Percentiles rank a stretch among this genome's conserved stretches.
These are phyloP conservation scores for Pinus taeda DNA, from an alignment of 75 land plant genomes.

Conservation along the genomic window DNA sequence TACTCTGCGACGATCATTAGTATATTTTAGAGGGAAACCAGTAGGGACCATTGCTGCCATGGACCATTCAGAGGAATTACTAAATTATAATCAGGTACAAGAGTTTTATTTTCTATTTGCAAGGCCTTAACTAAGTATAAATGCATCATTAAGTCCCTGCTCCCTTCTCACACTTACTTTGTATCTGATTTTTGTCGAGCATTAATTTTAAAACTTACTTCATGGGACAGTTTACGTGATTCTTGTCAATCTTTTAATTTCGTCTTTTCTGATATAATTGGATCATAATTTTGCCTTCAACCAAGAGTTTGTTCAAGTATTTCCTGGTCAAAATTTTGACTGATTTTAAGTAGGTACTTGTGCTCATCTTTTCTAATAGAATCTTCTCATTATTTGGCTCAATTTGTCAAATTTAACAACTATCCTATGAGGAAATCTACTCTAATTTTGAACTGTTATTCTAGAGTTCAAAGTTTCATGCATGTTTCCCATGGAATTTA, in stretches of 20 bases:
- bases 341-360: neutral
- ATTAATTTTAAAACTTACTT: neutral
- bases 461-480: neutral
- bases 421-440: neutral
- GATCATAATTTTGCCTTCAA: neutral
- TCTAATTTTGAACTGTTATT: neutral
- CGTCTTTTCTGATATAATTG: neutral
- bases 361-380: neutral
- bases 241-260: neutral
- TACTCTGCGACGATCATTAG: conserved; percentile 50
- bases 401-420: too few species aligned
- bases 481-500: neutral
- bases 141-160: neutral
- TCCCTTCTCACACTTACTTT: neutral
- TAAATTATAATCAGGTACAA: conserved; percentile 79
- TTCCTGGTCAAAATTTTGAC: neutral
- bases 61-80: conserved; percentile 55
- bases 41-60: conserved; percentile 88
- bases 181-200: neutral
- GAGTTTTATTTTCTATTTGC: neutral
- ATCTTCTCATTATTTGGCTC: too few species aligned
- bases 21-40: conserved; percentile 57
- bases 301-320: neutral
- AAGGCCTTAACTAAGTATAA: neutral
- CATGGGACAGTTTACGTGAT: neutral